Percentiles rank a stretch among this genome's conserved stretches.
These are phyloP conservation scores for Piloderma croceum DNA, from an alignment of 768 basidiomycete species.

Conservation along the genomic window DNA sequence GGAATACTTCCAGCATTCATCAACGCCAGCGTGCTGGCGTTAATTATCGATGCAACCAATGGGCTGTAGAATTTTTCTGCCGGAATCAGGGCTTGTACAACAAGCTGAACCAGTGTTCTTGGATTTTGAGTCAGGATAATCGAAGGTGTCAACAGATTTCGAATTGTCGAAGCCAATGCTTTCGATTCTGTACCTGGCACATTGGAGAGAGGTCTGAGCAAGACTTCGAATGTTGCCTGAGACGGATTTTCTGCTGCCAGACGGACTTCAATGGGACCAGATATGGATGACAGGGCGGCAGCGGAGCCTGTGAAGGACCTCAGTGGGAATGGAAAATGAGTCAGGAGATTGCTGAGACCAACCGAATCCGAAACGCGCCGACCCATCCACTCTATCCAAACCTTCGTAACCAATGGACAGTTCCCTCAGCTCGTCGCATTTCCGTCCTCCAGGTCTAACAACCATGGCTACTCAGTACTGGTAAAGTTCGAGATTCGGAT, in stretches of 20 bases:
- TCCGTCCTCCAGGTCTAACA: no score
- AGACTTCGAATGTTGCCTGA: constrained; percentile 70
- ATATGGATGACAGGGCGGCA: constrained; percentile 59
- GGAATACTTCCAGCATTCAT: constrained; percentile 66
- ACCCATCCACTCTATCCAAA: constrained; percentile 71
- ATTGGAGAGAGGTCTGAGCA: constrained; percentile 61
- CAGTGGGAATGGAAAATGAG: constrained; percentile 21
- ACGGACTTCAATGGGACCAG: constrained; percentile 77
- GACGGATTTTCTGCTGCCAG: constrained; percentile 64
- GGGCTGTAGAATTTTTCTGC: constrained; percentile 31
- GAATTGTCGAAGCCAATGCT: constrained; percentile 47
- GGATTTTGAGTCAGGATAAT: constrained; percentile 61
- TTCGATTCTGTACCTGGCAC: constrained; percentile 69
- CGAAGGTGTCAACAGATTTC: constrained; percentile 51
- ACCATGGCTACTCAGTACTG: no score
- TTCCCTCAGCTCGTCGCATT: constrained; percentile 27
- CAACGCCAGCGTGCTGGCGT: constrained; percentile 64
- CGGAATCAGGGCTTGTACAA: constrained; percentile 48
- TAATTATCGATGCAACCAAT: constrained; percentile 63
- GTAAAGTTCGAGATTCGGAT: no score
- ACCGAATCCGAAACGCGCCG: constrained; percentile 68
- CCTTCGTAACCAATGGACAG: constrained; percentile 48
- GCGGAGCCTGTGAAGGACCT: constrained; percentile 34
- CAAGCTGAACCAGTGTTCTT: constrained; percentile 71
- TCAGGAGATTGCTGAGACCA: constrained; percentile 13